A percentile compares a stretch with the other conserved stretches of the same genome.
phyloP scores from a whole-genome alignment of 805 yeast species.

The Metschnikowia arizonensis region DNA sequence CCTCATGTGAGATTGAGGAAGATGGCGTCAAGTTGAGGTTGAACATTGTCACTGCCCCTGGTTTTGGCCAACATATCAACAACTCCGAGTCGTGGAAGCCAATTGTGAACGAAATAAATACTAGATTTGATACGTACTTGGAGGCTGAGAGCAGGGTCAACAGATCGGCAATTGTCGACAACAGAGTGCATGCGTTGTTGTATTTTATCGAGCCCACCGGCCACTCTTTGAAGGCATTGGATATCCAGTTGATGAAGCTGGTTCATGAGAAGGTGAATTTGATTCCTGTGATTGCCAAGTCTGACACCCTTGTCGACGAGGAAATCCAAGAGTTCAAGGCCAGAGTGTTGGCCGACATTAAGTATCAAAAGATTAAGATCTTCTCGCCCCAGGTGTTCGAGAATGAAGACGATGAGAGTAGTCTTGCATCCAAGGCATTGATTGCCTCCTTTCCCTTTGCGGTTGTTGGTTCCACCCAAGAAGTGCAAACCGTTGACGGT shows the following conservation, averaged over 20 bases:
- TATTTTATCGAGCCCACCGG: slow-evolving; percentile 98
- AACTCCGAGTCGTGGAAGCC: slow-evolving; percentile 79
- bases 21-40: slow-evolving; percentile 85
- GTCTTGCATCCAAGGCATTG: slow-evolving; percentile 59
- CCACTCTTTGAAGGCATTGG: slow-evolving; percentile 84
- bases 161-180: slow-evolving; percentile 68
- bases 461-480: slow-evolving; percentile 81
- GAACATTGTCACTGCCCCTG: slow-evolving; percentile 85
- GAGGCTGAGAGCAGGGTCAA: slow-evolving; percentile 84
- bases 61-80: slow-evolving; percentile 88
- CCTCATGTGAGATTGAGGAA: slow-evolving; percentile 59
- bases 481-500: slow-evolving; percentile 69
- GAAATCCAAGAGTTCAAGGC: slow-evolving; percentile 75
- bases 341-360: slow-evolving; percentile 73
- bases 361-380: slow-evolving; percentile 62
- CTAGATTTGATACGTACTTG: slow-evolving; percentile 80
- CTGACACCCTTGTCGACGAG: slow-evolving; percentile 87
- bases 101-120: slow-evolving; percentile 81
- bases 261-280: slow-evolving; percentile 88
- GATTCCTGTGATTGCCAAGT: slow-evolving; percentile 91
- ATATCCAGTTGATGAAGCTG: slow-evolving; percentile 80
- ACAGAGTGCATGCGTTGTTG: slow-evolving; percentile 87
- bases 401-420: slow-evolving; percentile 81
- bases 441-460: slow-evolving; percentile 83
- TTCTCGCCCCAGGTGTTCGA: slow-evolving; percentile 78